These are phyloP conservation scores for Fraxinus quadrangulata DNA, from an alignment of 257 asterid genomes.

Conservation along the genomic window DNA sequence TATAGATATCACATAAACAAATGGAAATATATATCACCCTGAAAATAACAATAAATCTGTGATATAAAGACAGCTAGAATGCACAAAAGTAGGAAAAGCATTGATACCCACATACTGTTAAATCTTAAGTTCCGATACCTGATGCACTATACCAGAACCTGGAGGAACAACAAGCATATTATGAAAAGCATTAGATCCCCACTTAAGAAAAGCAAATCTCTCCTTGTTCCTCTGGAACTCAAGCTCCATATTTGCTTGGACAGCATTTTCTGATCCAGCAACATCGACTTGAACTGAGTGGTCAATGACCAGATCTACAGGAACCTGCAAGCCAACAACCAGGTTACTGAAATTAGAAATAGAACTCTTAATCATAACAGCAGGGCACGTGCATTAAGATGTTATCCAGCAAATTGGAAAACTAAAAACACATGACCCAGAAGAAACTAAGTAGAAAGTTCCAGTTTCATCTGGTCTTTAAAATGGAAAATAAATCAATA, in stretches of 20 bases:
- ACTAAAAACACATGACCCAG: not conserved
- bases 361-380: not conserved
- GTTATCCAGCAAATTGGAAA: not conserved
- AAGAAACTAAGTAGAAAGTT: not conserved
- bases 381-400: not conserved
- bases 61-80: not conserved
- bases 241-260: conserved; percentile 86
- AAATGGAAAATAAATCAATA: not conserved
- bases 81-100: conserved; percentile 1
- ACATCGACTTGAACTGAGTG: conserved; percentile 99
- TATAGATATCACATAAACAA: conserved; percentile 5
- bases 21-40: conserved; percentile 3
- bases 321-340: conserved; percentile 64
- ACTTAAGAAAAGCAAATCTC: conserved; percentile 94
- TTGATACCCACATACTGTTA: not conserved
- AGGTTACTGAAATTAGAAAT: conserved; percentile 21
- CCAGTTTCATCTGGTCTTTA: not conserved
- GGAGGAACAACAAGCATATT: conserved; percentile 99
- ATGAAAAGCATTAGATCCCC: conserved; percentile 95
- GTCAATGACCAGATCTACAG: conserved; percentile 94
- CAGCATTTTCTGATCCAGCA: conserved; percentile 87
- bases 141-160: conserved; percentile 97
- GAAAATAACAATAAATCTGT: conserved; percentile 4
- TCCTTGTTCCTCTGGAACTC: conserved; percentile 96
- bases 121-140: conserved; percentile 50